Evolutionary conservation across 2,329 filamentous ascomycete genomes (phyloP).

Genomic region (Beauveria varroae): DNA sequence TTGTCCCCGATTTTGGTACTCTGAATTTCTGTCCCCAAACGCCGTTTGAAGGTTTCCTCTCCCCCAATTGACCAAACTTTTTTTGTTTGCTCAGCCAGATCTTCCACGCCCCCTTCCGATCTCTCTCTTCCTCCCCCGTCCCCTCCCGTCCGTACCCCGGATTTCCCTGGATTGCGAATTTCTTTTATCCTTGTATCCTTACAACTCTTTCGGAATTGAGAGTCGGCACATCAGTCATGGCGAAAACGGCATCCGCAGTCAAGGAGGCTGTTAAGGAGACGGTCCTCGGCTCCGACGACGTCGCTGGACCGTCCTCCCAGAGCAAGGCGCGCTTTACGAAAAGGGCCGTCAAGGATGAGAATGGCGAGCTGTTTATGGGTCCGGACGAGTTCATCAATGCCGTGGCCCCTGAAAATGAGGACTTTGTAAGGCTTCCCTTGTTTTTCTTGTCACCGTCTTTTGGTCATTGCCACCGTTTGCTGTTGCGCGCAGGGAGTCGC

Average conservation of each 20-base stretch:
- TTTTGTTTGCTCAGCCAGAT: slow-evolving; percentile 1
- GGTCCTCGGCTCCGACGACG: slow-evolving; percentile 57
- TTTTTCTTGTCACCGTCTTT: slow-evolving; percentile 16
- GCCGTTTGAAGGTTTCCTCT: neutral
- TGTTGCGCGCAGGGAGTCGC: neutral
- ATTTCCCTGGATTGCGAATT: neutral
- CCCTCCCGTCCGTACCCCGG: neutral
- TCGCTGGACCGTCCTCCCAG: slow-evolving; percentile 61
- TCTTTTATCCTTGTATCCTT: neutral
- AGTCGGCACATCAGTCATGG: slow-evolving; percentile 20
- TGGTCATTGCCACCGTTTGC: neutral
- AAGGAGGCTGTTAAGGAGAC: slow-evolving; percentile 73
- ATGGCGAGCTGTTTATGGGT: slow-evolving; percentile 73
- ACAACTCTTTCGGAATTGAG: neutral
- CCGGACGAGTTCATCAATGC: slow-evolving; percentile 86
- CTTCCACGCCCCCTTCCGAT: slow-evolving; percentile 7
- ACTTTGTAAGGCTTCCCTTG: slow-evolving; percentile 68
- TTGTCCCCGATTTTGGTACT: slow-evolving; percentile 8
- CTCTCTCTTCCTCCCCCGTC: neutral
- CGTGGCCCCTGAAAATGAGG: slow-evolving; percentile 76
- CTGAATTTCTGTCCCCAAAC: neutral
- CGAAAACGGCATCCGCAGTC: slow-evolving; percentile 38
- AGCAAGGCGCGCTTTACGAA: slow-evolving; percentile 68
- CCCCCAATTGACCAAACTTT: slow-evolving; percentile 6
- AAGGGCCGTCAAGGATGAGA: slow-evolving; percentile 67